Base-by-base conservation (phyloP, 768 basidiomycete species). In the Pleurotus eryngii region DNA sequence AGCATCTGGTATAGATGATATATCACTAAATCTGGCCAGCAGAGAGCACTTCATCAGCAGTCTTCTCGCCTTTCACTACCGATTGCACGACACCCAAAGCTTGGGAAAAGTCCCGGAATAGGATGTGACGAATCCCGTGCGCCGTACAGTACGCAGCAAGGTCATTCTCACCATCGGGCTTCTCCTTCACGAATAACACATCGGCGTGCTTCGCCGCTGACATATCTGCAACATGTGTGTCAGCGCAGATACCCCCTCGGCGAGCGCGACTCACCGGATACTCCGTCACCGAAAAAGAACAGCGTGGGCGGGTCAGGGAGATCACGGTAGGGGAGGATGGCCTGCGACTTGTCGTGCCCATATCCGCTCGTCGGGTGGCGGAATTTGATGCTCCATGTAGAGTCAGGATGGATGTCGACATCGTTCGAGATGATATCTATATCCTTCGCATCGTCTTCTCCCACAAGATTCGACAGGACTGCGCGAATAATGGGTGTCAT, bases 211-310 rank as follows among this genome's bases (percentile, higher is more conserved):
- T 79, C 0, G 97, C 97, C 3, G 97, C 96, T 7, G 92, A 95
- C 71, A 97, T 82, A 69, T 97, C 95, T 92, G 68, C 7, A 35
- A 9, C 30, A 9, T 47, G 58, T 55, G 20, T 30, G 8, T 22
- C 27, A 53, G 42, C 42, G 5, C n/a, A 45, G 6, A 22, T 45
- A 17, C 42, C 11, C 11, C 42, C 27, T 54, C 30, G 30, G 30
- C 30, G 30, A 35, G 8, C 8, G 30, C 57, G 26, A 73, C 81
- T 42, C 58, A 91, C 93, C 94, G 56, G 92, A 95, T 49, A 97
- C 97, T 35, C 97, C 97, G 68, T 99, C 97, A 0, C 97, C 97
- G 61, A 97, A 95, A 83, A 97, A 99, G 74, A 99, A 96, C 8
- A 96, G 76, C 1, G 82, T 86, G 2, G 97, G 96, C 4, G 86